phyloP scores from a whole-genome alignment of 345 rosid genomes.

The Camelina laxa region DNA sequence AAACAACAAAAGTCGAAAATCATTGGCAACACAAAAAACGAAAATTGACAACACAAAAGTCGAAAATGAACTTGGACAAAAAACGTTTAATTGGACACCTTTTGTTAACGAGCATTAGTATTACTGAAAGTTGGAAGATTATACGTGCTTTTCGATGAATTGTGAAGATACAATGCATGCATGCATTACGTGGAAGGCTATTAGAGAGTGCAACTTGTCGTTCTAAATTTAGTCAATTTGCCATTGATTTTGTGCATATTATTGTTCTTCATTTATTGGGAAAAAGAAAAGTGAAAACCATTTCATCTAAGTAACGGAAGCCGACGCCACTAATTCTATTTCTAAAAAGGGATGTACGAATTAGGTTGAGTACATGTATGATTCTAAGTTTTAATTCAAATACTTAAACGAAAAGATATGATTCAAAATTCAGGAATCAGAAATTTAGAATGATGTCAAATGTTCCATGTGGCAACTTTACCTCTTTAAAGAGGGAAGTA shows the following conservation, averaged over 20 bases:
- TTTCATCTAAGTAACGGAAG: conserved; percentile 25
- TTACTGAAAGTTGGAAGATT: background rate
- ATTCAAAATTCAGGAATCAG: background rate
- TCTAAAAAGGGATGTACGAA: too few relatives aligned
- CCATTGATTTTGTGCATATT: background rate
- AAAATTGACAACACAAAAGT: conserved; percentile 3
- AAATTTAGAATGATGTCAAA: conserved; percentile 12
- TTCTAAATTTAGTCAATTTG: background rate
- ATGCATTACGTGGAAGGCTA: conserved; percentile 33
- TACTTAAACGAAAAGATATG: background rate
- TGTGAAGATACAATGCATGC: conserved; percentile 28
- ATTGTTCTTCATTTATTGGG: background rate
- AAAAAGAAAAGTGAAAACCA: conserved; percentile 29
- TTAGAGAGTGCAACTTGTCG: conserved; percentile 9
- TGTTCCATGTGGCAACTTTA: conserved; percentile 30
- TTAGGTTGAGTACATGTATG: too few relatives aligned
- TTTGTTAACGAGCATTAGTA: background rate
- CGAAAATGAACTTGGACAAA: conserved; percentile 17
- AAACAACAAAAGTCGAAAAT: conserved; percentile 6
- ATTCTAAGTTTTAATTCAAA: background rate
- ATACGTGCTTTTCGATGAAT: conserved; percentile 7
- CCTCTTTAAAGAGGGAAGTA: conserved; percentile 19
- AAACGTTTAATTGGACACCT: conserved; percentile 1
- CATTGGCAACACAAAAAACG: too few relatives aligned
- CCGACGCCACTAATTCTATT: conserved; percentile 14